phyloP scores from a whole-genome alignment of 2,329 filamentous ascomycete species.

The Trichophyton rubrum region DNA sequence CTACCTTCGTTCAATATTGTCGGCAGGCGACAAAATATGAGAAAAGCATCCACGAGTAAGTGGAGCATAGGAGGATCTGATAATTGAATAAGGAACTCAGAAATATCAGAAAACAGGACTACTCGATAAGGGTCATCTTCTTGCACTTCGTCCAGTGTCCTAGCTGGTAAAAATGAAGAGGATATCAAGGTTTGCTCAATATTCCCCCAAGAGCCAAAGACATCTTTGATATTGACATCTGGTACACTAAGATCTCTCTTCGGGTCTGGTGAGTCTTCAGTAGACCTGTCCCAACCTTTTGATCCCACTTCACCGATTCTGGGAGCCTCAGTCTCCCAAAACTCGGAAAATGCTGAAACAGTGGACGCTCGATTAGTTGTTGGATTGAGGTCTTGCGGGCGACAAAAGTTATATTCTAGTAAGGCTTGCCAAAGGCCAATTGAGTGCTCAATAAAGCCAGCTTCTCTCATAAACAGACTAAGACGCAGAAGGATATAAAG shows the following conservation, averaged over 20 bases:
- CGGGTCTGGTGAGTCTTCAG: slow-evolving; percentile 23
- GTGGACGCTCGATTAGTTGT: slow-evolving; percentile 9
- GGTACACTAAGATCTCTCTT: slow-evolving; percentile 17
- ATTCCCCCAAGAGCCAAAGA: slow-evolving; percentile 35
- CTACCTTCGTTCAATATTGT: slow-evolving; percentile 20
- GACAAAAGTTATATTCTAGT: slow-evolving; percentile 58
- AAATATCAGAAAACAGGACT: slow-evolving; percentile 66
- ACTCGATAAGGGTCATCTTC: slow-evolving; percentile 76
- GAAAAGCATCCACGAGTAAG: slow-evolving; percentile 55
- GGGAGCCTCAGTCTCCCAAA: slow-evolving; percentile 76
- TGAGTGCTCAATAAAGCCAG: slow-evolving; percentile 66
- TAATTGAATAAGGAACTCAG: slow-evolving; percentile 43
- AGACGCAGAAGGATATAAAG: slow-evolving; percentile 62
- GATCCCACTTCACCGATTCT: slow-evolving; percentile 64
- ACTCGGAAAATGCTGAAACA: slow-evolving; percentile 48
- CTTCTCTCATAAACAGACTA: slow-evolving; percentile 61
- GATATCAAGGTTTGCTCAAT: slow-evolving; percentile 43
- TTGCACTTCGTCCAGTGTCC: slow-evolving; percentile 59
- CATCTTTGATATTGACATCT: slow-evolving; percentile 16
- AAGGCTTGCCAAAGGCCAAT: slow-evolving; percentile 72
- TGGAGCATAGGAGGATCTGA: slow-evolving; percentile 23
- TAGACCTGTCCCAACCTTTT: slow-evolving; percentile 50
- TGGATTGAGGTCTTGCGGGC: slow-evolving; percentile 31
- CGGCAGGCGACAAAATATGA: slow-evolving; percentile 53
- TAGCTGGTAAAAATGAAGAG: slow-evolving; percentile 50